Evolutionary conservation across 306 rosid genomes (phyloP).

Genomic region (Prunus padus): DNA sequence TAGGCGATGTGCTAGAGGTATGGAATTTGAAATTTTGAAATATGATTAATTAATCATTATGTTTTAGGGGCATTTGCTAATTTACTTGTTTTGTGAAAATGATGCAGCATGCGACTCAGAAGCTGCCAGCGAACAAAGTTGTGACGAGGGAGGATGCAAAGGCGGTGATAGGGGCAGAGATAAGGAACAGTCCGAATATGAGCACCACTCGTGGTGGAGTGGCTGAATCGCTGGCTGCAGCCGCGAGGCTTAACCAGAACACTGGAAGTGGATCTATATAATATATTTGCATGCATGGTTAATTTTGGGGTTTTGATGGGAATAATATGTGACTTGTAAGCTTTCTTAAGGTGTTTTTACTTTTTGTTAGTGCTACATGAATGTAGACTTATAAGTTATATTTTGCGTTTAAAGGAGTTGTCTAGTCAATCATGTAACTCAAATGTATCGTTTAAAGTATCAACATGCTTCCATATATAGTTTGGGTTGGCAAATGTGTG

Average conservation of each 20-base stretch:
- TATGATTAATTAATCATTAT: background rate
- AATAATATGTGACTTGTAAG: background rate
- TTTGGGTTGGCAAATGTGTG: no score
- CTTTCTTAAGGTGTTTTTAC: background rate
- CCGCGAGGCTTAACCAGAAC: constrained; percentile 54
- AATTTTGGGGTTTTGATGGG: background rate
- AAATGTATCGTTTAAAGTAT: no score
- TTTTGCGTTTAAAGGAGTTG: no score
- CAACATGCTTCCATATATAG: no score
- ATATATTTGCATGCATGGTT: background rate
- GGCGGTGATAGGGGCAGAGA: constrained; percentile 58
- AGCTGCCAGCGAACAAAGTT: constrained; percentile 39
- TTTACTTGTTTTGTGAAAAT: no score
- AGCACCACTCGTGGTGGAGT: constrained; percentile 63
- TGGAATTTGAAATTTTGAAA: background rate
- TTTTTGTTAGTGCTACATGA: background rate
- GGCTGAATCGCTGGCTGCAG: constrained; percentile 50
- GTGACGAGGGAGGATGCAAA: constrained; percentile 68
- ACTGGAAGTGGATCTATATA: background rate
- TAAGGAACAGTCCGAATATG: constrained; percentile 55
- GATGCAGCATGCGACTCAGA: constrained; percentile 41
- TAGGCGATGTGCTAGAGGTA: constrained; percentile 46
- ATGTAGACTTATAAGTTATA: no score
- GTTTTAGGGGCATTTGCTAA: background rate
- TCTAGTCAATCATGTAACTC: no score